phyloP scores from a whole-genome alignment of 176 grass and related monocot species.

The Bothriochloa decipiens region DNA sequence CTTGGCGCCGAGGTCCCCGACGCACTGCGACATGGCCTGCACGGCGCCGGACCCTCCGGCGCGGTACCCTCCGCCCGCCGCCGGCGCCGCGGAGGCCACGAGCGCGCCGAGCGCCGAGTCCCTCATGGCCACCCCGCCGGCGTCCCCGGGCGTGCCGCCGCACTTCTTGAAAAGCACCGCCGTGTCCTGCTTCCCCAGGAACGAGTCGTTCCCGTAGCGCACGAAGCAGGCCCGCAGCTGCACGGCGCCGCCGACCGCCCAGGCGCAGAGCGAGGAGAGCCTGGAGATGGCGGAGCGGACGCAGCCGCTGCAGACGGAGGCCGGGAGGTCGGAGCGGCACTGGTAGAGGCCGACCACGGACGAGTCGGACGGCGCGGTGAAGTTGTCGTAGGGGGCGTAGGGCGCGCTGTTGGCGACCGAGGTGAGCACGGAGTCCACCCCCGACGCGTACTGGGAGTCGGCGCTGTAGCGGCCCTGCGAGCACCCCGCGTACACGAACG shows the following conservation, averaged over 20 bases:
- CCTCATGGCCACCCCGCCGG: conserved; percentile 55
- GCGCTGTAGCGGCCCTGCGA: conserved; percentile 66
- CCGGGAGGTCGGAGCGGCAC: conserved; percentile 82
- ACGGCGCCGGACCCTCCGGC: conserved; percentile 63
- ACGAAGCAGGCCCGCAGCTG: conserved; percentile 85
- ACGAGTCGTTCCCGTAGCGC: conserved; percentile 82
- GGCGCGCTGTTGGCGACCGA: conserved; percentile 62
- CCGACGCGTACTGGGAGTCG: conserved; percentile 53
- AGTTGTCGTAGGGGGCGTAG: conserved; percentile 64
- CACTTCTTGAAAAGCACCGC: conserved; percentile 81
- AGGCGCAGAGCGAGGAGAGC: conserved; percentile 70
- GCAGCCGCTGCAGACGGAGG: conserved; percentile 61
- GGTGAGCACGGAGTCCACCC: conserved; percentile 77
- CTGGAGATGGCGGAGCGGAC: conserved; percentile 65
- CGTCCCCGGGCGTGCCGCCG: conserved; percentile 54
- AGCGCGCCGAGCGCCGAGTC: conserved; percentile 75
- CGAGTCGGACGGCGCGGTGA: conserved; percentile 34
- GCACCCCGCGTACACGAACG: conserved; percentile 87
- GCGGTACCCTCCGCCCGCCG: conserved; percentile 59
- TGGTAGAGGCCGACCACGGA: conserved; percentile 65
- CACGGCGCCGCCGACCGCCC: conserved; percentile 63
- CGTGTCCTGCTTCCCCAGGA: conserved; percentile 81
- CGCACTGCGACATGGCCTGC: conserved; percentile 95
- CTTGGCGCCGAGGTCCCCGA: conserved; percentile 69
- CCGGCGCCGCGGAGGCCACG: conserved; percentile 40